Evolutionary conservation across 2,329 filamentous ascomycete genomes (phyloP).

Genomic region (Nigrospora osmanthi): DNA sequence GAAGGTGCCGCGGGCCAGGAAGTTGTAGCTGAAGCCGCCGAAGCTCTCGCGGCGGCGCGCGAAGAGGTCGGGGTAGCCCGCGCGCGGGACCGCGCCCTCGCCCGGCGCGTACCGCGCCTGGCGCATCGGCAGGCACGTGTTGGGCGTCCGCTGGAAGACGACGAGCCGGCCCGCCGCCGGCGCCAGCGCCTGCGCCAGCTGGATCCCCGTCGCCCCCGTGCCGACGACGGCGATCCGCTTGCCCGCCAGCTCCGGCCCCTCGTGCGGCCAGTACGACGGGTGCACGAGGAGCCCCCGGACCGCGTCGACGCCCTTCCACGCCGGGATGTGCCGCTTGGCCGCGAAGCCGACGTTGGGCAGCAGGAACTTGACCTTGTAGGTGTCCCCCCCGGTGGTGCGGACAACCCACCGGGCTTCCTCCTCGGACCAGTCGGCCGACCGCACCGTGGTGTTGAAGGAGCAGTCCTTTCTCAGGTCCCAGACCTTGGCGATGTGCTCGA

Average conservation of each 20-base stretch:
- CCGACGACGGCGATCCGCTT: constrained; percentile 57
- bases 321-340: constrained; percentile 36
- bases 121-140: constrained; percentile 54
- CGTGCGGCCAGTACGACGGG: constrained; percentile 50
- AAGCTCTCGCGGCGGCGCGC: constrained; percentile 42
- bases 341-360: constrained; percentile 37
- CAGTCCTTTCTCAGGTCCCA: constrained; percentile 34
- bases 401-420: constrained; percentile 31
- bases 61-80: constrained; percentile 42
- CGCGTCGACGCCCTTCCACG: constrained; percentile 36
- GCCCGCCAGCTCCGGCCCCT: constrained; percentile 41
- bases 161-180: constrained; percentile 36
- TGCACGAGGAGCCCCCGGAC: constrained; percentile 53
- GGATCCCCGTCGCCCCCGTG: constrained; percentile 54
- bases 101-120: constrained; percentile 30
- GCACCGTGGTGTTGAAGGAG: constrained; percentile 33
- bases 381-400: constrained; percentile 28
- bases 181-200: constrained; percentile 52
- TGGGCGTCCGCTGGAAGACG: constrained; percentile 60
- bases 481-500: constrained; percentile 34
- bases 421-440: constrained; percentile 29
- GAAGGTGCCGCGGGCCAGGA: constrained; percentile 42
- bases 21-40: constrained; percentile 51
- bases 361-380: constrained; percentile 32
- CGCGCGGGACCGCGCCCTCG: constrained; percentile 32